Evolutionary conservation across 192 early-diverging fungal genomes (phyloP).

Genomic region (Allomyces arbusculus): DNA sequence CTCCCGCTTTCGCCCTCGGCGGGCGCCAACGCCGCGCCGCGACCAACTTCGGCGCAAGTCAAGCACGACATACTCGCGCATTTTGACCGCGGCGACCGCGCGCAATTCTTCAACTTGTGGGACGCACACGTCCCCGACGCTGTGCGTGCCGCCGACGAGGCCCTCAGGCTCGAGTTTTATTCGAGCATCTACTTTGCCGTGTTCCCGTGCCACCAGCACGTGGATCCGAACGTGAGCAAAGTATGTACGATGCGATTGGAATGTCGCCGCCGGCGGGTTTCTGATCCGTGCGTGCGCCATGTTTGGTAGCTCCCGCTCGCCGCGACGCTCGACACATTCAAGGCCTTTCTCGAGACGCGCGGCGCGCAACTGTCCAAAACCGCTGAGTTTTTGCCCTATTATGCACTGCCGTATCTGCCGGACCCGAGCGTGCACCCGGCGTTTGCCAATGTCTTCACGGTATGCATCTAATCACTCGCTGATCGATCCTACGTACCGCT

Average conservation of each 20-base stretch:
- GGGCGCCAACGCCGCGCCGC: neutral
- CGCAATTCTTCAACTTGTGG: conserved; percentile 24
- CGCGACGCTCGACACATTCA: conserved; percentile 23
- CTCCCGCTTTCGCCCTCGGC: neutral
- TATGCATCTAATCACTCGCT: neutral
- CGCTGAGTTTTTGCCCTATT: conserved; percentile 24
- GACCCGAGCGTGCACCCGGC: conserved; percentile 24
- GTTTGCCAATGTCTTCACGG: conserved; percentile 20
- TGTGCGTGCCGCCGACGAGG: conserved; percentile 8
- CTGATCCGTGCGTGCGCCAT: no score
- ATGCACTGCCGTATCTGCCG: conserved; percentile 33
- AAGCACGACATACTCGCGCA: neutral
- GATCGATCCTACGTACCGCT: neutral
- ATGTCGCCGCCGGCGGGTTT: no score
- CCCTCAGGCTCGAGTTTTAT: conserved; percentile 19
- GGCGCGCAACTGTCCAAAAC: conserved; percentile 21
- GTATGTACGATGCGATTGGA: conserved; percentile 2
- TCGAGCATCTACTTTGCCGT: conserved; percentile 28
- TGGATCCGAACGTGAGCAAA: conserved; percentile 4
- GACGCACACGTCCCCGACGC: conserved; percentile 15
- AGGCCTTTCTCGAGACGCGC: conserved; percentile 23
- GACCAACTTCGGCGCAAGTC: neutral
- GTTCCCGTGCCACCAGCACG: conserved; percentile 15
- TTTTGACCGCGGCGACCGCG: conserved; percentile 20
- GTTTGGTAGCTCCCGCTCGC: neutral